phyloP scores from a whole-genome alignment of 805 yeast genomes.

The Metschnikowia baotianmanensis region DNA sequence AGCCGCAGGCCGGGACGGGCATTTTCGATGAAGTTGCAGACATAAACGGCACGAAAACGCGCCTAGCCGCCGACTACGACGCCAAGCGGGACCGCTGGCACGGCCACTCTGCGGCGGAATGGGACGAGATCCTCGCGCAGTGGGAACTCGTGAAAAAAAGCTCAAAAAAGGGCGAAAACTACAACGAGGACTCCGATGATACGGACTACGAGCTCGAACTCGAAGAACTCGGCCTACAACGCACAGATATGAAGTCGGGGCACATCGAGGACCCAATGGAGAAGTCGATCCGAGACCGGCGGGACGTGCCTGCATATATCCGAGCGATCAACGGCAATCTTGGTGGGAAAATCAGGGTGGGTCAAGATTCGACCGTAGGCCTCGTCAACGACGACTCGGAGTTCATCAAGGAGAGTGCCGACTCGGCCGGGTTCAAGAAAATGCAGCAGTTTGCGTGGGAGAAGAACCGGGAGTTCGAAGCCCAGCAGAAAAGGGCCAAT shows the following conservation, averaged over 20 bases:
- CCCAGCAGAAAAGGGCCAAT: slow-evolving; percentile 10
- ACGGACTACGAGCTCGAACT: slow-evolving; percentile 42
- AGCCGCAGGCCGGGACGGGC: slow-evolving; percentile 56
- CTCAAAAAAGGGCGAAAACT: slow-evolving; percentile 2
- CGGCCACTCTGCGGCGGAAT: slow-evolving; percentile 68
- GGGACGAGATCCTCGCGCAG: slow-evolving; percentile 46
- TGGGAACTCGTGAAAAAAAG: slow-evolving; percentile 38
- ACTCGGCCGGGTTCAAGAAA: slow-evolving; percentile 51
- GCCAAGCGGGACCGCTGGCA: slow-evolving; percentile 79
- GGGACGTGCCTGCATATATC: slow-evolving; percentile 70
- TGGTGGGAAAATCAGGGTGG: slow-evolving; percentile 37
- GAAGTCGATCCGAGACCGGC: slow-evolving; percentile 58
- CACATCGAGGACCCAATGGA: slow-evolving; percentile 35
- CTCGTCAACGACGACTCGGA: slow-evolving; percentile 13
- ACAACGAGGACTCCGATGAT: slow-evolving; percentile 30
- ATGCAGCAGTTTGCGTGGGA: slow-evolving; percentile 52
- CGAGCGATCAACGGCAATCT: slow-evolving; percentile 39
- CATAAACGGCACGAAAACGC: slow-evolving; percentile 16
- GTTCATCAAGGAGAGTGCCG: slow-evolving; percentile 40
- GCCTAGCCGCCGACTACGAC: slow-evolving; percentile 52
- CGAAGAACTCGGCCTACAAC: slow-evolving; percentile 32
- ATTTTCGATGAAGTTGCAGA: slow-evolving; percentile 43
- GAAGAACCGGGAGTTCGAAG: slow-evolving; percentile 17
- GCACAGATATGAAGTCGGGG: slow-evolving; percentile 24
- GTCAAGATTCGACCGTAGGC: slow-evolving; percentile 28